A percentile compares a stretch with the other conserved stretches of the same genome.
Evolutionary conservation across 768 basidiomycete genomes (phyloP).

Genomic region (Tricholoma terreum): DNA sequence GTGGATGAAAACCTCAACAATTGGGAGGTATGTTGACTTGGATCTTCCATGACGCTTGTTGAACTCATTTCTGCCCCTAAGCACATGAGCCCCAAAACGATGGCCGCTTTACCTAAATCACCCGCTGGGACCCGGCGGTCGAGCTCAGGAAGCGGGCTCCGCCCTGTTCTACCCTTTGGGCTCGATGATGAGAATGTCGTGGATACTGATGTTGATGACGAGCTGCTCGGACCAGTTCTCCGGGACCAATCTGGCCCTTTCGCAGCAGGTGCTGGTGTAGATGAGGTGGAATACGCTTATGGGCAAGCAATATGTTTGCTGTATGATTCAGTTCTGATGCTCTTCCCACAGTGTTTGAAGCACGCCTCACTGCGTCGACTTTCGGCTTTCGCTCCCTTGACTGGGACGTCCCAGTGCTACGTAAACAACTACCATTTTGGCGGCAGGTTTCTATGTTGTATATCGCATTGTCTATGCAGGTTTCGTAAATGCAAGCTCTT

Average conservation of each 20-base stretch:
- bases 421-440: no score
- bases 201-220: conserved; percentile 70
- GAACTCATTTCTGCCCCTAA: conserved; percentile 26
- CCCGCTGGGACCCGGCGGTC: conserved; percentile 80
- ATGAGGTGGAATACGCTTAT: conserved; percentile 88
- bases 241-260: conserved; percentile 73
- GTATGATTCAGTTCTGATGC: neutral
- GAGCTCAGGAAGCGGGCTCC: conserved; percentile 78
- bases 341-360: conserved; percentile 2
- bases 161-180: conserved; percentile 73
- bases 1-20: conserved; percentile 86
- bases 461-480: no score
- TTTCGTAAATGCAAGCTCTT: no score
- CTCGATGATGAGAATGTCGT: conserved; percentile 75
- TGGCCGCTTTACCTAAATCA: conserved; percentile 90
- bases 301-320: conserved; percentile 47
- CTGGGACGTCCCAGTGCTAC: no score
- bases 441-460: no score
- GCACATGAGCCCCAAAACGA: conserved; percentile 97
- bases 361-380: no score
- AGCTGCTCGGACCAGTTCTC: conserved; percentile 74
- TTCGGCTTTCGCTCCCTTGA: no score
- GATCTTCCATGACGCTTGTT: conserved; percentile 1
- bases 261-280: conserved; percentile 76
- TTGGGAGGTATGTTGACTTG: conserved; percentile 75